Evolutionary conservation across 1,284 basidiomycete species (phyloP), one percentile per base, ranked within the genome.

Genomic region (Laetiporus sulphureus): DNA sequence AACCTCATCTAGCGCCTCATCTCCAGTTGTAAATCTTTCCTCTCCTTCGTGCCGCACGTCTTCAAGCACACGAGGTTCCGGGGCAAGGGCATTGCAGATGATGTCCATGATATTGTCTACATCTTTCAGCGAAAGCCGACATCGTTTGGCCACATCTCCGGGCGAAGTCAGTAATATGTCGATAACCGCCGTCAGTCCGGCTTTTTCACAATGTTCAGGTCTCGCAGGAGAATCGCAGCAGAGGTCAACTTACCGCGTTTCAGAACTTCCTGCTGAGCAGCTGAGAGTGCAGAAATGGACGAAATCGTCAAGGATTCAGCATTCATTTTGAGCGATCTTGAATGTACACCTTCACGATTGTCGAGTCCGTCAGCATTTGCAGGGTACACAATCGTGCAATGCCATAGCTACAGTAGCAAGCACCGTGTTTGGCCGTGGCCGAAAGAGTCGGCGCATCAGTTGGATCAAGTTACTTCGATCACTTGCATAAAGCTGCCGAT

Each of bases 1-100:
- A 6, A 73, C 63, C 19, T 60, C 45, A 56, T 94, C 89, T 7
- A 94, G 63, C 8, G 63, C 55, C 1, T 61, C 46, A 57, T 91
- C 87, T 0, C 89, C 90, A 0, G 84, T 86, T 0, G 84, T 79
- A 52, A 79, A 76, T 24, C 56, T 62, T 33, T 72, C 68, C 18
- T 65, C 58, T n/a, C 59, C 63, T 33, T 63, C 54, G 18, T 58
- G 47, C n/a, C 55, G 47, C 35, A 67, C 53, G 3, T 67, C 60
- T 15, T 64, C 62, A 7, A 83, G 60, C 12, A 56, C 51, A 30
- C 52, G 55, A 20, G 69, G 56, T 15, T 55, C 54, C 33, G 58
- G 61, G 12, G 59, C 57, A 13, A 65, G 57, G 41, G 65, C 62
- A 30, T 57, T 58, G 50, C 72, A 76, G 11, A 78, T 63, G 36